These are phyloP conservation scores for Talaromyces thailandensis DNA, from an alignment of 495 filamentous ascomycete species.

Conservation along the genomic window DNA sequence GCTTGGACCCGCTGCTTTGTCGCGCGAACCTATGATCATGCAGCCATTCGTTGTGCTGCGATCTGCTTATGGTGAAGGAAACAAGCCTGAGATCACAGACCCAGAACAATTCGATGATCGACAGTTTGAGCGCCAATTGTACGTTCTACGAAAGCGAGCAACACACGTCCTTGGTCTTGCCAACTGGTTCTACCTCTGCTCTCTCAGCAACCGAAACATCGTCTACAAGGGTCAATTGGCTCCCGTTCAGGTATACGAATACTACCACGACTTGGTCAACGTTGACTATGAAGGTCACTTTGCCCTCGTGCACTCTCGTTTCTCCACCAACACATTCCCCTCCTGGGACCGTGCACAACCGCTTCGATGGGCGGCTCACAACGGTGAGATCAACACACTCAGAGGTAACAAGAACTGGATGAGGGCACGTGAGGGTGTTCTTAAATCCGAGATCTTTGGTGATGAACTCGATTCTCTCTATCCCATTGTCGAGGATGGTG, in stretches of 20 bases:
- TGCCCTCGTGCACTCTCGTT: slow-evolving; percentile 93
- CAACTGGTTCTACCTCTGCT: slow-evolving; percentile 99
- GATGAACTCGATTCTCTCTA: slow-evolving; percentile 89
- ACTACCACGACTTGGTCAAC: slow-evolving; percentile 95
- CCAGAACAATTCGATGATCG: slow-evolving; percentile 72
- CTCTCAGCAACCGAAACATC: slow-evolving; percentile 96
- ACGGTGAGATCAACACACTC: slow-evolving; percentile 98
- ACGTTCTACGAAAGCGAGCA: slow-evolving; percentile 86
- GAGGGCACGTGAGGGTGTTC: slow-evolving; percentile 92
- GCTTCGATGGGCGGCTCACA: slow-evolving; percentile 95
- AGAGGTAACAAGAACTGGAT: slow-evolving; percentile 99
- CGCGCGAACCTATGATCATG: slow-evolving; percentile 86
- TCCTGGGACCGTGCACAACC: slow-evolving; percentile 99
- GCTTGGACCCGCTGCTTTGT: slow-evolving; percentile 86
- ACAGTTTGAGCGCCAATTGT: slow-evolving; percentile 88
- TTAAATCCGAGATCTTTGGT: slow-evolving; percentile 87
- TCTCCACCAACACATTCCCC: slow-evolving; percentile 98
- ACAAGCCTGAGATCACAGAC: slow-evolving; percentile 71
- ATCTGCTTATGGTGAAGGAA: slow-evolving; percentile 79
- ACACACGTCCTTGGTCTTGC: slow-evolving; percentile 91
- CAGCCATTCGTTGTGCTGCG: slow-evolving; percentile 92
- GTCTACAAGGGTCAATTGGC: slow-evolving; percentile 98
- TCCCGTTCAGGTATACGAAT: slow-evolving; percentile 96
- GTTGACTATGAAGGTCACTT: slow-evolving; percentile 98
- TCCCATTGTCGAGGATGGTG: slow-evolving; percentile 94